Evolutionary conservation across 2,329 filamentous ascomycete species (phyloP).

Genomic region (Phialemoniopsis sp.): DNA sequence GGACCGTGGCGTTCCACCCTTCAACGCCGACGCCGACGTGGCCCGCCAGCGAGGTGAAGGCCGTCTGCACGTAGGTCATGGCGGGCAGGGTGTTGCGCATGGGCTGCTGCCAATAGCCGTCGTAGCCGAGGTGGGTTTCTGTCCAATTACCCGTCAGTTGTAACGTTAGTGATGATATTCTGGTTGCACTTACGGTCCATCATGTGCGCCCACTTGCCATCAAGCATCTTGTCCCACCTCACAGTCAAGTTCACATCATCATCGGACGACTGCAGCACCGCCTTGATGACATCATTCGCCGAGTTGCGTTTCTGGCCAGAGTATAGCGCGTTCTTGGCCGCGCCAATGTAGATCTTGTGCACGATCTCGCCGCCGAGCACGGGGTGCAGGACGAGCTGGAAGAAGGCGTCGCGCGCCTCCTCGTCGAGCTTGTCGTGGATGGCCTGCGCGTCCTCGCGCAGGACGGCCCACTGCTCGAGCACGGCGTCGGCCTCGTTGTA

Average conservation of each 20-base stretch:
- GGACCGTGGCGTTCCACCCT: constrained; percentile 61
- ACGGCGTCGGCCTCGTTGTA: constrained; percentile 60
- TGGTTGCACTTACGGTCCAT: constrained; percentile 43
- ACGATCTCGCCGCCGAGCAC: constrained; percentile 53
- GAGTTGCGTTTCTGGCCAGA: constrained; percentile 48
- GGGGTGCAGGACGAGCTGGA: constrained; percentile 58
- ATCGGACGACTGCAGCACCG: constrained; percentile 50
- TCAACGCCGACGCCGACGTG: constrained; percentile 62
- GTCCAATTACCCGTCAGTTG: background rate
- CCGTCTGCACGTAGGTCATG: constrained; percentile 54
- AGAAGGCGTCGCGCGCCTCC: constrained; percentile 52
- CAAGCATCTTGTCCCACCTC: constrained; percentile 52
- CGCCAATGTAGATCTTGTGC: constrained; percentile 46
- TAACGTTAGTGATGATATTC: no score
- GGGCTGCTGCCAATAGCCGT: constrained; percentile 63
- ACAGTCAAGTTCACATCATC: constrained; percentile 52
- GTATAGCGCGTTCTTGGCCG: constrained; percentile 47
- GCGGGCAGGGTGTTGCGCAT: constrained; percentile 66
- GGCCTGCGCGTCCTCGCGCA: constrained; percentile 48
- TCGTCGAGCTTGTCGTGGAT: constrained; percentile 50
- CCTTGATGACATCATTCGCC: constrained; percentile 48
- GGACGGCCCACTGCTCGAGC: constrained; percentile 47
- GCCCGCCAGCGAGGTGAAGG: constrained; percentile 55
- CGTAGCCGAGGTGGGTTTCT: constrained; percentile 51
- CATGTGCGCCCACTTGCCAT: constrained; percentile 61